Percentiles rank a stretch among this genome's conserved stretches.
These are phyloP conservation scores for Microglena sp. DNA, from an alignment of 139 green algal genomes.

Conservation along the genomic window DNA sequence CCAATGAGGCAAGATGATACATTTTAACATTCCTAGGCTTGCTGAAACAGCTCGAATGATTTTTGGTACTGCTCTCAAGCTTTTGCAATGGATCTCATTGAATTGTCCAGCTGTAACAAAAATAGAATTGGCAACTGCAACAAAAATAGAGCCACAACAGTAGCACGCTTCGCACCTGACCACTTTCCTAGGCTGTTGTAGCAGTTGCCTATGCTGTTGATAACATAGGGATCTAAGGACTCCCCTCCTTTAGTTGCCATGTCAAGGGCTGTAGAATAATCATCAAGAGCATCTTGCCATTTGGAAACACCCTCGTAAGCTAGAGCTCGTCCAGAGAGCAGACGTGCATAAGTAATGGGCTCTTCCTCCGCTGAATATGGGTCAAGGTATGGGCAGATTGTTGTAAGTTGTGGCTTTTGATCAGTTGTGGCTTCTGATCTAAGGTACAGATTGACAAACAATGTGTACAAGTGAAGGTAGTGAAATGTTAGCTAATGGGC, in stretches of 20 bases:
- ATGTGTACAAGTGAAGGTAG: too few relatives aligned
- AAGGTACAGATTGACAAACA: too few relatives aligned
- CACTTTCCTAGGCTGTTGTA: constrained; percentile 51
- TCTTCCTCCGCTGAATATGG: constrained; percentile 5
- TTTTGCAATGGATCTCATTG: constrained; percentile 12
- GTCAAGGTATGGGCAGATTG: too few relatives aligned
- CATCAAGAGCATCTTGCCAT: constrained; percentile 48
- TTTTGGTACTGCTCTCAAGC: constrained; percentile 50
- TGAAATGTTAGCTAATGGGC: too few relatives aligned
- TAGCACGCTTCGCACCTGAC: constrained; percentile 8
- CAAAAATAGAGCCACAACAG: too few relatives aligned
- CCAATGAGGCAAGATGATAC: too few relatives aligned
- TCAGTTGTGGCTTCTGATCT: too few relatives aligned
- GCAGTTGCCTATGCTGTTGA: constrained; percentile 73
- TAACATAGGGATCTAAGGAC: constrained; percentile 57
- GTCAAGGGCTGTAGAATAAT: constrained; percentile 43
- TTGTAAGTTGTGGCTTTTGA: too few relatives aligned
- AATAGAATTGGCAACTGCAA: too few relatives aligned
- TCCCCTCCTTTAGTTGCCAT: constrained; percentile 5
- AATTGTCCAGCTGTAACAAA: too few relatives aligned
- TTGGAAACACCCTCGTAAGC: constrained; percentile 59
- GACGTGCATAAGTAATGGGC: constrained; percentile 24
- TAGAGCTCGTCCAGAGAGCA: constrained; percentile 56
- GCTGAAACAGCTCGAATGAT: constrained; percentile 52
- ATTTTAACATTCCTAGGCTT: constrained; percentile 35